Conservation (phyloP, 179 eudicot genomes). For the Corrigiola litoralis region DNA sequence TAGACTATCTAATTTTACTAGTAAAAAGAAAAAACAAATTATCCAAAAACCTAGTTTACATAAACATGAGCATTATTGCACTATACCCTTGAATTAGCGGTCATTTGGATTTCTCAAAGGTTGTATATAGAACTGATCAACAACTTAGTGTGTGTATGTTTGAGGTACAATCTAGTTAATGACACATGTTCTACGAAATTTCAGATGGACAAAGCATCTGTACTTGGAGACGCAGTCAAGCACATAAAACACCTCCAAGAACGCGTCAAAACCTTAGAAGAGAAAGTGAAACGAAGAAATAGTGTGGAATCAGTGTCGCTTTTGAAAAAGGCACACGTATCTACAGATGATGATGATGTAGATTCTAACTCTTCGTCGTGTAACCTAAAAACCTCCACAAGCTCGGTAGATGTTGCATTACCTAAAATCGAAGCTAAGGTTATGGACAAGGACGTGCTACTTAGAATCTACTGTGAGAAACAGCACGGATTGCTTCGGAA, state of each 20-base stretch:
- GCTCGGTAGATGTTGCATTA: neutral
- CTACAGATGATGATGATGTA: neutral
- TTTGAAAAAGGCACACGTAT: neutral
- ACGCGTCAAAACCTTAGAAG: slow-evolving; percentile 8
- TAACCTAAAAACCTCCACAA: neutral
- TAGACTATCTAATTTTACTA: too few relatives aligned
- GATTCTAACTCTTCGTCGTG: neutral
- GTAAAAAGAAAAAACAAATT: too few relatives aligned
- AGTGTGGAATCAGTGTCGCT: neutral
- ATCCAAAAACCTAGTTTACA: too few relatives aligned
- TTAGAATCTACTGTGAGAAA: slow-evolving; percentile 10
- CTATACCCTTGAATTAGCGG: too few relatives aligned
- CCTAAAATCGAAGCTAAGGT: neutral
- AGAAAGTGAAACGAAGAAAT: neutral
- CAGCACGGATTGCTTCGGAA: neutral
- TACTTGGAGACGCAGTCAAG: slow-evolving; percentile 11
- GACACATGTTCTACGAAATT: too few relatives aligned
- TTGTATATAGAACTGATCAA: too few relatives aligned
- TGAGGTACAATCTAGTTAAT: too few relatives aligned
- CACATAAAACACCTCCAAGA: slow-evolving; percentile 8
- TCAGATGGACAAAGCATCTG: slow-evolving; percentile 18
- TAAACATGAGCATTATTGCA: too few relatives aligned
- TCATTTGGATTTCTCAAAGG: too few relatives aligned
- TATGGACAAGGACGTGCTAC: neutral
- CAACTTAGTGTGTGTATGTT: too few relatives aligned